These are phyloP conservation scores for Thermothelomyces thermophilus DNA, from an alignment of 2,329 filamentous ascomycete species.

Conservation along the genomic window DNA sequence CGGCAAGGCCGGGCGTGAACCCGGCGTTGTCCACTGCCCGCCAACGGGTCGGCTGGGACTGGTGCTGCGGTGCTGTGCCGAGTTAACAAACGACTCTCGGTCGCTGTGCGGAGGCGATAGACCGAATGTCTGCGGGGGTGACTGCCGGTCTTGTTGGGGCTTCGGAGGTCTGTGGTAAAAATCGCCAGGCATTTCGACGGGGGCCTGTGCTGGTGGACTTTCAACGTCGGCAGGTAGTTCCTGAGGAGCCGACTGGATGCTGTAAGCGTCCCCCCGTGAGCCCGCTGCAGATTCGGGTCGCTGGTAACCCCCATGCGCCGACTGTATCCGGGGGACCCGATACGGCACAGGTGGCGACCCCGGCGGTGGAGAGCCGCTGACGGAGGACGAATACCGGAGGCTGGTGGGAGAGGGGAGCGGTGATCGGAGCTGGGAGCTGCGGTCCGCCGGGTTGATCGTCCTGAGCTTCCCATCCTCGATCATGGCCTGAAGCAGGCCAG, in stretches of 20 bases:
- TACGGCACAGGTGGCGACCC: constrained; percentile 34
- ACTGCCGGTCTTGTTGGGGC: constrained; percentile 22
- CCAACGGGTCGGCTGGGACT: constrained; percentile 18
- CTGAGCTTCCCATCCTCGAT: constrained; percentile 27
- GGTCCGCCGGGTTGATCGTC: constrained; percentile 41
- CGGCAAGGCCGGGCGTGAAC: constrained; percentile 32
- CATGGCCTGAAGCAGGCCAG: constrained; percentile 59
- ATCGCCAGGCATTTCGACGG: constrained; percentile 43
- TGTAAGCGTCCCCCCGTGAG: constrained; percentile 23
- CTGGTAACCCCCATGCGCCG: constrained; percentile 26
- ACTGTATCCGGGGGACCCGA: constrained; percentile 36
- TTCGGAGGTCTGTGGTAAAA: constrained; percentile 34
- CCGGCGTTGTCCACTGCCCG: constrained; percentile 36
- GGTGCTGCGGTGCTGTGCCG: neutral
- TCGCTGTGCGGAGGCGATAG: constrained; percentile 20
- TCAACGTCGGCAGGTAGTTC: constrained; percentile 35
- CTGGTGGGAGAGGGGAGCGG: constrained; percentile 22
- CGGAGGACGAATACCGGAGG: constrained; percentile 19
- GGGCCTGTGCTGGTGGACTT: constrained; percentile 13
- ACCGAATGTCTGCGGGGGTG: constrained; percentile 24
- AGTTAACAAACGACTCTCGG: constrained; percentile 27
- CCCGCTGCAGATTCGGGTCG: constrained; percentile 30
- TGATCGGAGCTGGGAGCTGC: constrained; percentile 31
- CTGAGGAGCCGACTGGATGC: constrained; percentile 19
- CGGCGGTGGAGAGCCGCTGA: constrained; percentile 27